Evolutionary conservation across 139 green algal species (phyloP), one percentile per base, ranked within the genome.

Genomic region (Marvania coccoides): DNA sequence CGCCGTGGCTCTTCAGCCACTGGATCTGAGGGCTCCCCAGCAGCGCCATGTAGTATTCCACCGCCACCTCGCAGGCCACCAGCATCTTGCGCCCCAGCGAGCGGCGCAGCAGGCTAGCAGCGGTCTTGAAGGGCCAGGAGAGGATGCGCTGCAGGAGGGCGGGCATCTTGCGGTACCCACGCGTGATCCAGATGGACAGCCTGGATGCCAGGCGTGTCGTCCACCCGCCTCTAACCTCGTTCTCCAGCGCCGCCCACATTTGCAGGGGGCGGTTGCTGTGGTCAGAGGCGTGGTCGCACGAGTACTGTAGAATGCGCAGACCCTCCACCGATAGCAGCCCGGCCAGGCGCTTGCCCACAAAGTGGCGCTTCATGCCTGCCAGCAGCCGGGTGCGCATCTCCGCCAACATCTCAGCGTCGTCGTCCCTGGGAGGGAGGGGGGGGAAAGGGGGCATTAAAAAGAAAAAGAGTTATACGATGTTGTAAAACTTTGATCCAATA

Each of bases 41-140:
- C 23, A 95, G 79, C 0, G 61, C 63, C 4, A 91, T 76, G 80
- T 88, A 89, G 68, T 92, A 86, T 77, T 95, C 88, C 31, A 91
- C 73, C 2, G 81, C 85, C 30, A 91, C 82, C 79, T 95, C 86
- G 45, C 87, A 83, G 9, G 67, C 70, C 24, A 86, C 66, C 34
- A 90, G 61, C 77, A 90, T 80, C 15, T 48, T 63, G 3, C 56
- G 70, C 0, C 73, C 79, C 47, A 86, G 70, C 35, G 65, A 37
- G 12, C n/a, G 8, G 26, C 73, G 71, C 61, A 81, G 56, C 40
- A 81, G 34, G 61, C 68, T 55, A 57, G 64, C 14, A n/a, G 56
- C 24, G 14, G 48, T 38, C 28, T 54, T 70, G 37, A 65, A 58
- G 23, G 69, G 69, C 59, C 59, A 75, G 14, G 31, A 24, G 46